Evolutionary conservation across 2,329 filamentous ascomycete genomes (phyloP), one percentile per base, ranked within the genome.

Genomic region (Torrubiella hemipterigena): DNA sequence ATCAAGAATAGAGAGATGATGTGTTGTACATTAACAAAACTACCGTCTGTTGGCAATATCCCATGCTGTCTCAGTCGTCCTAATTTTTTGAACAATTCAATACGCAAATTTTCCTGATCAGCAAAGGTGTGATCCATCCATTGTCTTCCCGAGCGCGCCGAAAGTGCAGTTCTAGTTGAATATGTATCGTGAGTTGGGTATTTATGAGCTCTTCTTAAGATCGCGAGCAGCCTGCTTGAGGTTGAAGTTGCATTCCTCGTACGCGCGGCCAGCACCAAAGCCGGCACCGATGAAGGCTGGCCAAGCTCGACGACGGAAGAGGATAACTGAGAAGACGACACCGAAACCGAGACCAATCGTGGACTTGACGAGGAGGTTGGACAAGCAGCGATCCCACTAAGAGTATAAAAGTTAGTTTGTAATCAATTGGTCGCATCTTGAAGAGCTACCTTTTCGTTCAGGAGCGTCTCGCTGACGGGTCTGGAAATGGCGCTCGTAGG

Each of bases 231-330:
- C 70, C 53, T 69, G 65, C 61, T 76, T 77, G 48, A 78, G 56
- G 63, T 66, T 79, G 65, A 71, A 82, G 67, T 98, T 94, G 63
- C 91, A 95, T 69, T 98, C 91, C 62, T 98, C 91, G 69, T 93
- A 98, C 36, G 91, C 91, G 51, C 93, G 77, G 49, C 91, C 91
- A 42, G 87, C 87, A 55, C 93, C 91, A 57, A 98, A 96, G 35
- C 91, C 91, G 33, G 89, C 71, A 43, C 91, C 91, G 44, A 37
- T 74, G 55, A 85, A 91, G n/a, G 87, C 91, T 35, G 91, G 91
- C 85, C 89, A 98, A 44, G 91, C 84, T 65, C 91, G 80, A 61
- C 93, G 81, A 73, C 93, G 94, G 76, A 98, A 98, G 34, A 98
- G 65, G 36, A 98, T 81, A 39, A 98, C 87, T 39, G 91, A 96